Conservation (phyloP, 148 eudicot species). For the Cornus florida region DNA sequence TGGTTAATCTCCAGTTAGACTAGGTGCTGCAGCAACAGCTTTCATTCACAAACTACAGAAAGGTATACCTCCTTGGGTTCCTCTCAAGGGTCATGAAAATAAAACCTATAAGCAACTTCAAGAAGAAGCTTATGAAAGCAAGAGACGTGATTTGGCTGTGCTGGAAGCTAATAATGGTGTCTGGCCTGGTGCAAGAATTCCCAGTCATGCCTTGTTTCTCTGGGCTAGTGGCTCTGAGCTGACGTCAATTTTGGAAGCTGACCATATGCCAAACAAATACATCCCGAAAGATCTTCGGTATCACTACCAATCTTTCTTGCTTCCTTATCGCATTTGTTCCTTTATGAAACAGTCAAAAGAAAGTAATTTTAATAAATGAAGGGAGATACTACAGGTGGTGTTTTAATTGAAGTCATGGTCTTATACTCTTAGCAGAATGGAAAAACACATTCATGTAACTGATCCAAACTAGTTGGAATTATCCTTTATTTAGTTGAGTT, state of each 20-base stretch:
- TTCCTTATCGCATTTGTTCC: neutral
- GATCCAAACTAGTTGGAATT: too few relatives aligned
- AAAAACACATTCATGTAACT: too few relatives aligned
- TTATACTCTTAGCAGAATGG: too few relatives aligned
- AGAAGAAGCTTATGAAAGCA: slow-evolving; percentile 79
- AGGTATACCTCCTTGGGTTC: slow-evolving; percentile 80
- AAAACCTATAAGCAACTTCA: slow-evolving; percentile 82
- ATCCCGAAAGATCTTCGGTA: slow-evolving; percentile 85
- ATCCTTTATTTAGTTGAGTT: too few relatives aligned
- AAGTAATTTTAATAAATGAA: too few relatives aligned
- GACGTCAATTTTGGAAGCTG: slow-evolving; percentile 69
- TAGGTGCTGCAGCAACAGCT: slow-evolving; percentile 90
- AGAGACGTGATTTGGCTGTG: slow-evolving; percentile 80
- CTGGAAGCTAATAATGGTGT: slow-evolving; percentile 77
- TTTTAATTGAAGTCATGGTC: too few relatives aligned
- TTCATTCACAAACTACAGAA: slow-evolving; percentile 78
- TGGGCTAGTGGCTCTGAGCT: slow-evolving; percentile 97
- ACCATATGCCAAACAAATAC: slow-evolving; percentile 87
- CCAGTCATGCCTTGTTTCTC: slow-evolving; percentile 80
- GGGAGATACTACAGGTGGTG: too few relatives aligned
- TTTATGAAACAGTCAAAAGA: too few relatives aligned
- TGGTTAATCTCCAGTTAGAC: slow-evolving; percentile 51
- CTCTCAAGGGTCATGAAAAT: slow-evolving; percentile 74
- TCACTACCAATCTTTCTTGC: neutral
- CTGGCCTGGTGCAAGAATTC: slow-evolving; percentile 86